Evolutionary conservation across 2,329 filamentous ascomycete genomes (phyloP), one percentile per base, ranked within the genome.

Genomic region (Celoporthe dispersa): DNA sequence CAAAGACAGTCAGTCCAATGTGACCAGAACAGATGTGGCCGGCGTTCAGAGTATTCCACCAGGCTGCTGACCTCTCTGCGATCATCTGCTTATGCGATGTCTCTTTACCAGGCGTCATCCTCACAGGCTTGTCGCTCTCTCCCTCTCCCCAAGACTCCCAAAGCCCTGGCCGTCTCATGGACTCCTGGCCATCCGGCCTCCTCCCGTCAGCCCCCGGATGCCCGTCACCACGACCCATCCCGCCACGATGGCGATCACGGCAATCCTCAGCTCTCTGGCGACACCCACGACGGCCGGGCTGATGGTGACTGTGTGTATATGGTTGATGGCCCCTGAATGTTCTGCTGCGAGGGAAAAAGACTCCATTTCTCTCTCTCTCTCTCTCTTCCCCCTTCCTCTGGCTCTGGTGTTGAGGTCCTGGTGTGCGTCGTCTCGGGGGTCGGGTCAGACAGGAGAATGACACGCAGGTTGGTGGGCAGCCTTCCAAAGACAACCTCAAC

Each of bases 321-420:
- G 79, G 53, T 77, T 77, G 68, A 80, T 79, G 19, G 76, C 75
- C 41, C 78, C 79, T n/a, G 76, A 76, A 64, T 80, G 79, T 65
- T 76, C 72, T 41, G 79, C 77, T 5, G 79, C 77, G 16, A 80
- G 70, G 37, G 77, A 74, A 69, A 80, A 80, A 3, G 78, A 78
- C 70, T 80, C 79, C 79, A 80, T 80, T 19, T 48, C 25, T 51
- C 5, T 19, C 19, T 22, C 7, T 61, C 2, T 19, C 9, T 19
- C 37, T 60, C 22, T 31, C 19, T 16, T 33, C 31, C 25, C 8
- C 14, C 6, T 19, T 33, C 55, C 35, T 37, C 19, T n/a, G 9
- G 28, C 19, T 57, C 19, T 22, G 55, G 55, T 19, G 55, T 31
- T 14, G 33, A 59, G 55, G 31, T 2, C 28, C 57, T 19, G n/a